A percentile compares a stretch with the other conserved stretches of the same genome.
Evolutionary conservation across 352 stramenopile genomes (phyloP).

Genomic region (Phytopythium vexans): DNA sequence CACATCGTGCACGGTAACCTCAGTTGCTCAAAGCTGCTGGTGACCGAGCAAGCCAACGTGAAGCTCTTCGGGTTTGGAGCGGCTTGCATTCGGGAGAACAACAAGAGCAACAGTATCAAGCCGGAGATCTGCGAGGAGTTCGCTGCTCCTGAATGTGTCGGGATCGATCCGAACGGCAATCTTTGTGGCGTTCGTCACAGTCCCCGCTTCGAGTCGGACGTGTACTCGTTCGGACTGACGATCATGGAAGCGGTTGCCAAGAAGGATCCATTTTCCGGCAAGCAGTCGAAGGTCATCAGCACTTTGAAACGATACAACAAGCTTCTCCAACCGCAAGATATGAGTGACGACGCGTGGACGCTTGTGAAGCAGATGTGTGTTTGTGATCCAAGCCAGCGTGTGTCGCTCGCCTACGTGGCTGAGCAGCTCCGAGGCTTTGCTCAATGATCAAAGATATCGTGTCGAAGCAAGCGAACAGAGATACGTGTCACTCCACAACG

Average conservation of each 20-base stretch:
- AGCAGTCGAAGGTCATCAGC: slow-evolving; percentile 1
- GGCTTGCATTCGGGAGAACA: slow-evolving; percentile 22
- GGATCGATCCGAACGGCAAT: slow-evolving; percentile 5
- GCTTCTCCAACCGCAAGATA: background rate
- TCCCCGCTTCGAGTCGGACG: slow-evolving; percentile 21
- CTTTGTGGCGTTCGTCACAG: slow-evolving; percentile 2
- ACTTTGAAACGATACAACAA: slow-evolving; percentile 5
- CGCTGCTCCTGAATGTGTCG: slow-evolving; percentile 18
- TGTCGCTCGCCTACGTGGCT: slow-evolving; percentile 4
- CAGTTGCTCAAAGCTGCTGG: slow-evolving; percentile 34
- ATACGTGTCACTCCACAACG: no score
- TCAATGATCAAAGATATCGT: no score
- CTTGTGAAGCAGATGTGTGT: slow-evolving; percentile 11
- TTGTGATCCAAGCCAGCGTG: slow-evolving; percentile 6
- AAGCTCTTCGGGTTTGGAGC: slow-evolving; percentile 34
- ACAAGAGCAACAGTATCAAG: slow-evolving; percentile 14
- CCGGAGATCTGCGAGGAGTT: slow-evolving; percentile 16
- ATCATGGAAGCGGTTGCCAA: slow-evolving; percentile 21
- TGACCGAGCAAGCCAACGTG: slow-evolving; percentile 16
- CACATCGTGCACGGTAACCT: slow-evolving; percentile 33
- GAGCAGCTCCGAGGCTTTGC: slow-evolving; percentile 12
- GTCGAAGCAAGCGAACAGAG: no score
- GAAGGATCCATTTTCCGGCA: slow-evolving; percentile 7
- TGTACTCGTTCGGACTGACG: slow-evolving; percentile 33
- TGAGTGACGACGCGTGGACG: slow-evolving; percentile 12